Percentiles rank a stretch among this genome's conserved stretches.
Evolutionary conservation across 371 early-diverging fungal genomes (phyloP).

Genomic region (Lichtheimia ornata): DNA sequence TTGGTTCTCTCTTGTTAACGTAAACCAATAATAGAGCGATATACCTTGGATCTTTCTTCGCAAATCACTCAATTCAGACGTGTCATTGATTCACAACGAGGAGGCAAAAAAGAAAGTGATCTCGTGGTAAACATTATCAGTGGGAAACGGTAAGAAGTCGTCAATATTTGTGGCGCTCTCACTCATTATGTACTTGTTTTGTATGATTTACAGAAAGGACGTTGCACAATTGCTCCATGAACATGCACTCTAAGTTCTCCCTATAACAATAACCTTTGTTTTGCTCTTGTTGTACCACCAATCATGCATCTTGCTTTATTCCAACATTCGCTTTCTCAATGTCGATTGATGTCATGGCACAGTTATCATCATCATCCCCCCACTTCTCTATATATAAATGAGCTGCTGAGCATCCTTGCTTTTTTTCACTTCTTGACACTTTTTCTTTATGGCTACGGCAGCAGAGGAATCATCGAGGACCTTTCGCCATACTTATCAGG

Average conservation of each 20-base stretch:
- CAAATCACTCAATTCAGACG: conserved; percentile 13
- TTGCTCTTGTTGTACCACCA: no score
- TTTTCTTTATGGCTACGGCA: no score
- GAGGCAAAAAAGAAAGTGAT: conserved; percentile 24
- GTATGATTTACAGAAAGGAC: conserved; percentile 5
- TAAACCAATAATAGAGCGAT: not conserved
- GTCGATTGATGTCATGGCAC: no score
- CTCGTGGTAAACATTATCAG: conserved; percentile 18
- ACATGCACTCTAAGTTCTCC: conserved; percentile 1
- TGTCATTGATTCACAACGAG: conserved; percentile 20
- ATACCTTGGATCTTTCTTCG: not conserved
- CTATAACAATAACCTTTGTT: not conserved
- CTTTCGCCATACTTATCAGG: no score
- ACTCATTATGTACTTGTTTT: not conserved
- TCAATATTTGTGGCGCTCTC: not conserved
- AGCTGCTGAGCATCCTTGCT: no score
- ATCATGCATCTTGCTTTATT: no score
- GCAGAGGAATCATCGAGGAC: no score
- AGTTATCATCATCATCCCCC: no score
- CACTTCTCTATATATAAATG: no score
- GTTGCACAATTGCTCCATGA: conserved; percentile 10
- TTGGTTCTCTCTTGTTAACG: not conserved
- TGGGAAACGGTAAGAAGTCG: conserved; percentile 11
- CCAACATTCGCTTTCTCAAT: no score
- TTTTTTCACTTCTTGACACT: no score